Percentiles rank a stretch among this genome's conserved stretches.
These are phyloP conservation scores for Phytopythium montanum DNA, from an alignment of 352 stramenopile genomes.

Conservation along the genomic window DNA sequence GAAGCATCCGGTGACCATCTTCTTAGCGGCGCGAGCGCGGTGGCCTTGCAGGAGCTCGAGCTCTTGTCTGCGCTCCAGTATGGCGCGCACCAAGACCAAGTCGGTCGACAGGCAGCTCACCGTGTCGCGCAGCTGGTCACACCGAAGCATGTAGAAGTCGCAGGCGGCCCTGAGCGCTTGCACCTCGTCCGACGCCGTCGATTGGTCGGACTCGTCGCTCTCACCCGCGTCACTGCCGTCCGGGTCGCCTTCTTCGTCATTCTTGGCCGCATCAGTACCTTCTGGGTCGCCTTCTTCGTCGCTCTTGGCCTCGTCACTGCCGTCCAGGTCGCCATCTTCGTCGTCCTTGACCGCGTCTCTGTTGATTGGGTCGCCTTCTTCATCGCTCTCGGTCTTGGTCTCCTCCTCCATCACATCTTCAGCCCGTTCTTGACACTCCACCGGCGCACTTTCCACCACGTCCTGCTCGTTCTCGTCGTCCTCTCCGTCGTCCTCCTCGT, in stretches of 20 bases:
- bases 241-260: not conserved
- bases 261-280: too few species aligned
- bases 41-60: not conserved
- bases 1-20: not conserved
- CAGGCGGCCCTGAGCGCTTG: conserved; percentile 19
- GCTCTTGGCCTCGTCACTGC: too few species aligned
- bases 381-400: not conserved
- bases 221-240: not conserved
- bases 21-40: not conserved
- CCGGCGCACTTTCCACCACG: not conserved
- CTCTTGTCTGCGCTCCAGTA: conserved; percentile 9
- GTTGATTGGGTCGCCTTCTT: too few species aligned
- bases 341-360: too few species aligned
- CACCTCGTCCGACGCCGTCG: not conserved
- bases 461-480: not conserved
- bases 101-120: conserved; percentile 16
- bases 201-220: not conserved
- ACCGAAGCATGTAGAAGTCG: conserved; percentile 24
- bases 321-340: too few species aligned
- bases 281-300: not conserved
- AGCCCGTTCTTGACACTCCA: not conserved
- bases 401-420: not conserved
- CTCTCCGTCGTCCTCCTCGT: not conserved
- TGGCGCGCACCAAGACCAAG: conserved; percentile 19
- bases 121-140: conserved; percentile 13